phyloP scores from a whole-genome alignment of 768 basidiomycete species.

The Tylopilus sp. region DNA sequence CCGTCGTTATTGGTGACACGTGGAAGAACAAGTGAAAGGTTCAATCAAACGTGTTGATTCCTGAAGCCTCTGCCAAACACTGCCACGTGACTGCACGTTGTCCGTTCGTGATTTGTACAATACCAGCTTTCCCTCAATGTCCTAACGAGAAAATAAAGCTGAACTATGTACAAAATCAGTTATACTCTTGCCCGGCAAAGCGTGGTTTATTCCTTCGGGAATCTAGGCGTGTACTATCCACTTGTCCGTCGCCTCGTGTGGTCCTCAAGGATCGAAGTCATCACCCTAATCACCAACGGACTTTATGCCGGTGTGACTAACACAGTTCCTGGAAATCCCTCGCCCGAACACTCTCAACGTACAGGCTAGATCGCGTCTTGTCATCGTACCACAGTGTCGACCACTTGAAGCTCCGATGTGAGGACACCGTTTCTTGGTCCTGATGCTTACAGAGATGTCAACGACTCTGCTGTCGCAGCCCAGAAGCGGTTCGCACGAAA shows the following conservation, averaged over 20 bases:
- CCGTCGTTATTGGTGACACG: neutral
- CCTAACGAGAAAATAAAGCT: neutral
- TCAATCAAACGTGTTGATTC: slow-evolving; percentile 8
- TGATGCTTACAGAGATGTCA: neutral
- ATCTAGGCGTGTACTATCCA: slow-evolving; percentile 1
- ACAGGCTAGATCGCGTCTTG: neutral
- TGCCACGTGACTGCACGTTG: slow-evolving; percentile 9
- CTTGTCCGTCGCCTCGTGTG: slow-evolving; percentile 17
- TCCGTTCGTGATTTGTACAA: neutral
- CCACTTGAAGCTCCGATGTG: neutral
- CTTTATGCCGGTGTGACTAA: slow-evolving; percentile 18
- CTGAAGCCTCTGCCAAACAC: slow-evolving; percentile 25
- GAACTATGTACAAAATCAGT: slow-evolving; percentile 1
- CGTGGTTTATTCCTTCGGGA: neutral
- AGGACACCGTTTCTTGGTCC: no score
- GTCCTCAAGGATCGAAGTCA: slow-evolving; percentile 22
- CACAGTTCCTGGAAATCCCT: neutral
- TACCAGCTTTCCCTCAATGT: neutral
- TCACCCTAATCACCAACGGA: slow-evolving; percentile 10
- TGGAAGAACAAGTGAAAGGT: neutral
- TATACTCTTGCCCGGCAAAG: neutral
- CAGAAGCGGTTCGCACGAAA: neutral
- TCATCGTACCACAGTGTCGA: neutral
- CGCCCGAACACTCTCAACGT: neutral
- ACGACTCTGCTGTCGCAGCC: neutral